A percentile compares a stretch with the other conserved stretches of the same genome.
Evolutionary conservation across 2,329 filamentous ascomycete genomes (phyloP).

Genomic region (Domatiomyces globalis): DNA sequence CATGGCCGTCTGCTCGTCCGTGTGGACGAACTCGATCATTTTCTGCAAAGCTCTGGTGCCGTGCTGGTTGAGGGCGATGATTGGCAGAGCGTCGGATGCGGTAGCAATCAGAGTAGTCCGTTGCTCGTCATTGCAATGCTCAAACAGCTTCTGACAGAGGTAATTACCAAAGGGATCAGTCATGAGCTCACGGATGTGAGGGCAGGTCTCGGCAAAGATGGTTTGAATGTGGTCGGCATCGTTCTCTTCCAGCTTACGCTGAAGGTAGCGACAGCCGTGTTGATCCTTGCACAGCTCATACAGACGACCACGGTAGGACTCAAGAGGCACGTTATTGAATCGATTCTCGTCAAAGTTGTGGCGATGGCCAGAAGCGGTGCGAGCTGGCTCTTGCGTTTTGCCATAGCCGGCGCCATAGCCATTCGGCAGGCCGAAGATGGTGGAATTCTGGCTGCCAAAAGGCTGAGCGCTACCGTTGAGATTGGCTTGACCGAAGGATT

Average conservation of each 20-base stretch:
- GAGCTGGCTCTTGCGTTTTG: conserved; percentile 57
- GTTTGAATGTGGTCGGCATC: conserved; percentile 70
- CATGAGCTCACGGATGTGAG: conserved; percentile 94
- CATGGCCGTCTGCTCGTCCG: conserved; percentile 60
- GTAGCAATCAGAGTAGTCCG: conserved; percentile 86
- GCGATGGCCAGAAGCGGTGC: conserved; percentile 60
- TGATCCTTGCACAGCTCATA: conserved; percentile 93
- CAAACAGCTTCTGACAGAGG: conserved; percentile 93
- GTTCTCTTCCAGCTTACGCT: conserved; percentile 92
- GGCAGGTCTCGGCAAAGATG: conserved; percentile 88
- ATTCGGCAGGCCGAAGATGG: conserved; percentile 43
- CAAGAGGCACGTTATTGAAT: conserved; percentile 69
- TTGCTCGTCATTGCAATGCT: conserved; percentile 90
- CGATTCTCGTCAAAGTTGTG: conserved; percentile 41
- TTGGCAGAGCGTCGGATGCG: conserved; percentile 71
- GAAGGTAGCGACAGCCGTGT: conserved; percentile 89
- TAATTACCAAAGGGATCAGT: conserved; percentile 99
- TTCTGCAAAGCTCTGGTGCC: conserved; percentile 93
- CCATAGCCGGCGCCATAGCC: conserved; percentile 29
- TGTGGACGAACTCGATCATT: conserved; percentile 97
- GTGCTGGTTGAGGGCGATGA: conserved; percentile 92
- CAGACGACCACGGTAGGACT: conserved; percentile 68
- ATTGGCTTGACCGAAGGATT: conserved; percentile 9
- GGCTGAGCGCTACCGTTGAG: conserved; percentile 23
- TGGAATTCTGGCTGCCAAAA: conserved; percentile 38